Conservation (phyloP, 352 stramenopile species). For the Pythium biforme region DNA sequence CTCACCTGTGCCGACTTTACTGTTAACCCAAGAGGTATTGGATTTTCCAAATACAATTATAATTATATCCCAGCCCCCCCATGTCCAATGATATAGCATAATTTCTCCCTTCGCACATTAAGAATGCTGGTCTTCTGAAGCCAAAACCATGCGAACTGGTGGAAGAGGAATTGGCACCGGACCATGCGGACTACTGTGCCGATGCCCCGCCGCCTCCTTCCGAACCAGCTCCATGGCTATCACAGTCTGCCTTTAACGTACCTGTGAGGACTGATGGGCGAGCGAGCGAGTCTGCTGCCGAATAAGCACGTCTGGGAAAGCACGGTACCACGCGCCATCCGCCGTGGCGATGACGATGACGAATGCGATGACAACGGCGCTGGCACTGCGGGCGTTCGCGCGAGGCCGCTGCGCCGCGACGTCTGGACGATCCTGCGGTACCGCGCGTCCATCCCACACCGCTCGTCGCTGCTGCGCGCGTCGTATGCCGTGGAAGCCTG, state of each 20-base stretch:
- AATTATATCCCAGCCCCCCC: too few species aligned
- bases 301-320: slow-evolving; percentile 35
- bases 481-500: slow-evolving; percentile 67
- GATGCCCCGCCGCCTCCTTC: too few species aligned
- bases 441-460: slow-evolving; percentile 56
- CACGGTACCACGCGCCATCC: slow-evolving; percentile 13
- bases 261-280: slow-evolving; percentile 7
- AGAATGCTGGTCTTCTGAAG: slow-evolving; percentile 25
- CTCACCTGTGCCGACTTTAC: too few species aligned
- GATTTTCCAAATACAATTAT: too few species aligned
- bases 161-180: background rate
- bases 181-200: background rate
- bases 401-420: slow-evolving; percentile 42
- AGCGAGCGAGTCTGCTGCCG: slow-evolving; percentile 31
- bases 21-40: too few species aligned
- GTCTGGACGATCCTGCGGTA: slow-evolving; percentile 81
- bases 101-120: too few species aligned
- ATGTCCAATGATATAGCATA: too few species aligned
- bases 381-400: background rate
- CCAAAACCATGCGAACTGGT: background rate
- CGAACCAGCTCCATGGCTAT: too few species aligned
- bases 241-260: too few species aligned
- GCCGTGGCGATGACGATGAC: slow-evolving; percentile 13
- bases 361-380: slow-evolving; percentile 6
- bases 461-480: slow-evolving; percentile 56